Percentiles rank a stretch among this genome's conserved stretches.
These are phyloP conservation scores for Rosellinia necatrix DNA, from an alignment of 2,329 filamentous ascomycete genomes.

Conservation along the genomic window DNA sequence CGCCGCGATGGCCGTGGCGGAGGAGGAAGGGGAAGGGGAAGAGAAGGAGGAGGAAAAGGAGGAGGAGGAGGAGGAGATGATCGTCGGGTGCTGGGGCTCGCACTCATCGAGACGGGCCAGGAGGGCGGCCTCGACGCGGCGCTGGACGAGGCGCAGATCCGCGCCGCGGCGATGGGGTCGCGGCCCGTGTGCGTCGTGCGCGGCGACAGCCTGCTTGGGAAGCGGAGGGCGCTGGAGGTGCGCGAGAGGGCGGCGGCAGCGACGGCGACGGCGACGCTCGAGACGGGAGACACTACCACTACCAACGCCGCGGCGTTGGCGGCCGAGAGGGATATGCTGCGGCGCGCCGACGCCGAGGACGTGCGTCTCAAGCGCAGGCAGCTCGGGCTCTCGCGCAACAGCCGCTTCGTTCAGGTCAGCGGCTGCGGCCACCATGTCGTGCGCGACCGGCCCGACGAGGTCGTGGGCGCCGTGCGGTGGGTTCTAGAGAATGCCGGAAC, in stretches of 20 bases:
- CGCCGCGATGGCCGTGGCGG: background rate
- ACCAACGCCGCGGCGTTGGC: too few species aligned
- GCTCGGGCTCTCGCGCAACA: slow-evolving; percentile 30
- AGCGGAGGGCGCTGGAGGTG: slow-evolving; percentile 30
- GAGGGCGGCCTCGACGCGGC: slow-evolving; percentile 35
- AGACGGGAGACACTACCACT: too few species aligned
- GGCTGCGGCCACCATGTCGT: slow-evolving; percentile 38
- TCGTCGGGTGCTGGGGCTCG: slow-evolving; percentile 30
- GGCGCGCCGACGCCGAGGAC: slow-evolving; percentile 32
- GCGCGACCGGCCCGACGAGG: slow-evolving; percentile 33
- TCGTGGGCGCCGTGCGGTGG: slow-evolving; percentile 37
- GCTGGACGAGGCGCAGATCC: slow-evolving; percentile 31
- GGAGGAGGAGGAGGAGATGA: background rate
- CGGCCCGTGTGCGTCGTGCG: slow-evolving; percentile 36
- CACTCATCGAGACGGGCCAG: slow-evolving; percentile 40
- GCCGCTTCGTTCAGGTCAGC: slow-evolving; percentile 32
- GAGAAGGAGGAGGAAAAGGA: too few species aligned
- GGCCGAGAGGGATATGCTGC: slow-evolving; percentile 29
- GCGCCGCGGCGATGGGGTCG: slow-evolving; percentile 24
- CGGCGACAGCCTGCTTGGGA: slow-evolving; percentile 33
- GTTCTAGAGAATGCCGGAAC: slow-evolving; percentile 32
- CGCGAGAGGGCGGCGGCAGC: slow-evolving; percentile 13
- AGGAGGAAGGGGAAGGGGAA: too few species aligned
- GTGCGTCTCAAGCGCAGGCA: slow-evolving; percentile 37
- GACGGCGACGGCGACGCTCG: background rate